phyloP scores from a whole-genome alignment of 2,329 filamentous ascomycete species.

The Pseudocercospora pini-densiflorae region DNA sequence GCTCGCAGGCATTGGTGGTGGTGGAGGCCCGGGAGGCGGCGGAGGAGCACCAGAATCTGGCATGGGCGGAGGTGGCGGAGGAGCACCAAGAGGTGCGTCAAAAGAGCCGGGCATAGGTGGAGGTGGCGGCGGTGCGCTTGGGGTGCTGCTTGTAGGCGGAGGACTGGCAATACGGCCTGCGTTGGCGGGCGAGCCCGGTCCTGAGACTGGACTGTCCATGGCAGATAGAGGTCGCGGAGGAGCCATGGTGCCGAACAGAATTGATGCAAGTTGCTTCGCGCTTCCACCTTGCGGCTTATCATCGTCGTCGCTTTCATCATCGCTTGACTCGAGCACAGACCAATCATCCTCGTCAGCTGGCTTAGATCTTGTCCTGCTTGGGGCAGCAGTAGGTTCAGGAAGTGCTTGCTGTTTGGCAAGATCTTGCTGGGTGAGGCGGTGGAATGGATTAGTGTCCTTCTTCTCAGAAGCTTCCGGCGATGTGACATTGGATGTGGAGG shows the following conservation, averaged over 20 bases:
- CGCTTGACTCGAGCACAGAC: constrained; percentile 77
- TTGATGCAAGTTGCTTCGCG: constrained; percentile 90
- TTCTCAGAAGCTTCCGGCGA: constrained; percentile 44
- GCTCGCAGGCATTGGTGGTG: constrained; percentile 45
- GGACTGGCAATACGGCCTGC: constrained; percentile 40
- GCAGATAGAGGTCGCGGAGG: constrained; percentile 87
- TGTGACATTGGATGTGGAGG: constrained; percentile 45
- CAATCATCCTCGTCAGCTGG: constrained; percentile 74
- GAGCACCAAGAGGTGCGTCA: constrained; percentile 49
- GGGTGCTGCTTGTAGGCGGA: constrained; percentile 58
- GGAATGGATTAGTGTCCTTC: constrained; percentile 93
- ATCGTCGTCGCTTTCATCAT: constrained; percentile 76
- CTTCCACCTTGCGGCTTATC: constrained; percentile 73
- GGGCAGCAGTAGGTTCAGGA: constrained; percentile 52
- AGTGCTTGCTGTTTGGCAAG: constrained; percentile 52
- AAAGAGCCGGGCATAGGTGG: constrained; percentile 50
- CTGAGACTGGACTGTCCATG: constrained; percentile 62
- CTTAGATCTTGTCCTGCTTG: constrained; percentile 58
- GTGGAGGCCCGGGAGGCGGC: constrained; percentile 42
- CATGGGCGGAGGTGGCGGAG: constrained; percentile 51
- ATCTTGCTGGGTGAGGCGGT: constrained; percentile 75
- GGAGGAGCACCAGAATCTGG: constrained; percentile 51
- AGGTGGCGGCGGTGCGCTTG: constrained; percentile 48
- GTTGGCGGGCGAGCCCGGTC: constrained; percentile 44
- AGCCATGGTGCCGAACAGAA: constrained; percentile 96